phyloP scores from a whole-genome alignment of 2,329 filamentous ascomycete species.

The Diaporthe humulicola region DNA sequence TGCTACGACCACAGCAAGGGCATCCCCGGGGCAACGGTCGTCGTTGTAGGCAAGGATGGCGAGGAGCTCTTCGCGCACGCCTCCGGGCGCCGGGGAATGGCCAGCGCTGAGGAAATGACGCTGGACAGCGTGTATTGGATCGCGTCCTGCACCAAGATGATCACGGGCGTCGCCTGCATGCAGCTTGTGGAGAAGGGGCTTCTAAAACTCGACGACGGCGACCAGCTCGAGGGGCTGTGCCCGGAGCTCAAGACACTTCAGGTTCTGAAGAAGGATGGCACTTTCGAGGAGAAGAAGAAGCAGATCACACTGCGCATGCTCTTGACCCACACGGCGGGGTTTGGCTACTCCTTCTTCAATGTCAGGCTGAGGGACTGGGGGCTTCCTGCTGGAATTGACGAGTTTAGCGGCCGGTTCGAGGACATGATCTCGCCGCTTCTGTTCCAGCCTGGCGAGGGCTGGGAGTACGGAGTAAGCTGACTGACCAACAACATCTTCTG shows the following conservation, averaged over 20 bases:
- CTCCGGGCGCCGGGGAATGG: constrained; percentile 59
- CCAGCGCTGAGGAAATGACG: constrained; percentile 38
- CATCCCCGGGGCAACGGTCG: constrained; percentile 60
- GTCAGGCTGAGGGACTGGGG: constrained; percentile 61
- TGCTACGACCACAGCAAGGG: constrained; percentile 52
- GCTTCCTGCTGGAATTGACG: constrained; percentile 65
- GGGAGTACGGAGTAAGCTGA: constrained; percentile 69
- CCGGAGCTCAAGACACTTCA: constrained; percentile 63
- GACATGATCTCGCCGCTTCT: constrained; percentile 68
- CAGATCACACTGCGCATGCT: constrained; percentile 71
- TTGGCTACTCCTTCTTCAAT: constrained; percentile 69
- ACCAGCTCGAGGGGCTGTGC: constrained; percentile 49
- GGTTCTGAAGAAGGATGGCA: constrained; percentile 56
- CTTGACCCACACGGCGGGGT: constrained; percentile 67
- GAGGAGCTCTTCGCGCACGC: constrained; percentile 62
- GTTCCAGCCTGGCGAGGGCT: constrained; percentile 73
- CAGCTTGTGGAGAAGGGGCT: constrained; percentile 62
- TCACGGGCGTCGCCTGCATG: constrained; percentile 66
- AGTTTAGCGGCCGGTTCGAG: constrained; percentile 66
- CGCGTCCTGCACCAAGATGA: constrained; percentile 70
- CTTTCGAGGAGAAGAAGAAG: constrained; percentile 58
- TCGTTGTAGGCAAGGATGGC: constrained; percentile 62
- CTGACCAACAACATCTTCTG: too few species aligned
- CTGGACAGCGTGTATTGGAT: constrained; percentile 71
- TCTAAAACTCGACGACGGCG: constrained; percentile 43